Evolutionary conservation across 805 yeast genomes (phyloP).

Genomic region (Lachancea cidri): DNA sequence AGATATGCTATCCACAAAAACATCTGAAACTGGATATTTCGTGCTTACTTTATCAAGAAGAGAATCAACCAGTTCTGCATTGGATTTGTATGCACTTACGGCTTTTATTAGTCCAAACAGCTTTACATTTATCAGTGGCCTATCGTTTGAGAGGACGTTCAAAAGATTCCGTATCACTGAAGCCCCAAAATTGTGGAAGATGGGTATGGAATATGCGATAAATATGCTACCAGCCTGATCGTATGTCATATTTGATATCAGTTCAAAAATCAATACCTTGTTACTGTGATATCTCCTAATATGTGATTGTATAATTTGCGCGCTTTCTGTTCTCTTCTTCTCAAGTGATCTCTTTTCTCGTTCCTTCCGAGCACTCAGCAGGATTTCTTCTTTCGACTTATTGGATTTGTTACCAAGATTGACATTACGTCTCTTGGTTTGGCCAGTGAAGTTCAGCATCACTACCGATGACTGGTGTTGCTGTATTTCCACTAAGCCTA

Average conservation of each 20-base stretch:
- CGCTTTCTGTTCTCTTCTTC: conserved; percentile 46
- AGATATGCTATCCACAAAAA: neutral
- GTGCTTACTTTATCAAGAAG: neutral
- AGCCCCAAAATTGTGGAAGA: neutral
- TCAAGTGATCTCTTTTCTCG: conserved; percentile 59
- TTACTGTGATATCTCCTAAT: conserved; percentile 40
- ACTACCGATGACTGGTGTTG: neutral
- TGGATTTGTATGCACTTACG: neutral
- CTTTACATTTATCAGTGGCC: conserved; percentile 3
- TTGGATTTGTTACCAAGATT: conserved; percentile 50
- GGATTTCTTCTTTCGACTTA: conserved; percentile 37
- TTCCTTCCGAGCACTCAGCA: conserved; percentile 63
- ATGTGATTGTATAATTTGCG: conserved; percentile 44
- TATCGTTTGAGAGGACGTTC: conserved; percentile 1
- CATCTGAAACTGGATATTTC: neutral
- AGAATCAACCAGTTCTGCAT: neutral
- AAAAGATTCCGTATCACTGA: neutral
- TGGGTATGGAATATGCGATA: conserved; percentile 2
- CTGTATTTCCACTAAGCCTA: neutral
- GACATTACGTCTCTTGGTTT: conserved; percentile 49
- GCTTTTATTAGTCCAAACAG: neutral
- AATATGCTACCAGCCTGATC: neutral
- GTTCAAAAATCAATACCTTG: conserved; percentile 18
- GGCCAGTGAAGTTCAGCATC: conserved; percentile 61
- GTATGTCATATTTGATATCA: neutral